These are phyloP conservation scores for Leccinellum albellum DNA, from an alignment of 768 basidiomycete species.

Conservation along the genomic window DNA sequence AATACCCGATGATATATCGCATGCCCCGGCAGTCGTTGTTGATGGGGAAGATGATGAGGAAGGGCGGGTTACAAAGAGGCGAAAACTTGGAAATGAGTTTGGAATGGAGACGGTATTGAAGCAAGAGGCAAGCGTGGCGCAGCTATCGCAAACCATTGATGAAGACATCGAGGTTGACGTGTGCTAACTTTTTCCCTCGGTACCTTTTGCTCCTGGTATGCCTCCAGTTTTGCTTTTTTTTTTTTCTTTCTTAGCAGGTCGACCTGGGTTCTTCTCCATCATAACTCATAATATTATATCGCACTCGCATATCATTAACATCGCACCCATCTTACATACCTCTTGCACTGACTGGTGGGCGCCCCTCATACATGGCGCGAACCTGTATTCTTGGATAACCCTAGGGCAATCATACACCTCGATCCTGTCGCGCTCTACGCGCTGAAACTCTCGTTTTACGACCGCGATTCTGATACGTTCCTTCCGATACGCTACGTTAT, in stretches of 20 bases:
- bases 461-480: conserved; percentile 2
- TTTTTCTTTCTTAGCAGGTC: conserved; percentile 5
- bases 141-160: conserved; percentile 13
- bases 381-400: conserved; percentile 21
- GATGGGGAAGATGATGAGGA: conserved; percentile 55
- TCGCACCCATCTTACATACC: conserved; percentile 19
- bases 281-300: conserved; percentile 8
- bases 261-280: background rate
- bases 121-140: background rate
- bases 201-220: background rate
- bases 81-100: conserved; percentile 31
- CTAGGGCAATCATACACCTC: background rate
- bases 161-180: conserved; percentile 31
- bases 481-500: background rate
- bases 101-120: background rate
- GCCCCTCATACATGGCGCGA: conserved; percentile 3
- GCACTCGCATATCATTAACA: conserved; percentile 17
- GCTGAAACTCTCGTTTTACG: conserved; percentile 1
- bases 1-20: conserved; percentile 25
- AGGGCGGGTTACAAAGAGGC: conserved; percentile 53
- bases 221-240: background rate
- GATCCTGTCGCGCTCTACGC: background rate
- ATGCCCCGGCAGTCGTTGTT: conserved; percentile 55
- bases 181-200: conserved; percentile 13
- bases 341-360: conserved; percentile 12